Percentiles rank a stretch among this genome's conserved stretches.
Evolutionary conservation across 441 rosid genomes (phyloP).

Genomic region (Pelargonium myrrhifolium): DNA sequence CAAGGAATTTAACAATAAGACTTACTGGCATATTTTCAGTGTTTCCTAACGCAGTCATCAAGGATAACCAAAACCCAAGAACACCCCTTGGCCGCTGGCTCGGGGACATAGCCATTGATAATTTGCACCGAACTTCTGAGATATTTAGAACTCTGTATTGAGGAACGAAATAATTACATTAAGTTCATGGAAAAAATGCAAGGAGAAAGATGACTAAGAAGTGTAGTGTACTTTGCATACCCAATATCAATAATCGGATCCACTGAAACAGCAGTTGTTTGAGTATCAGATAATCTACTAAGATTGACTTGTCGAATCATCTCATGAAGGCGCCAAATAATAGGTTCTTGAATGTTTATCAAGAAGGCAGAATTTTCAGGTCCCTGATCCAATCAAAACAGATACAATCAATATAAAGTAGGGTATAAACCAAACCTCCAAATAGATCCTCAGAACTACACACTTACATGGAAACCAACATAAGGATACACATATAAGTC

Average conservation of each 20-base stretch:
- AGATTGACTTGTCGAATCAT: slow-evolving; percentile 86
- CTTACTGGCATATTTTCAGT: slow-evolving; percentile 97
- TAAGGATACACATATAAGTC: slow-evolving; percentile 82
- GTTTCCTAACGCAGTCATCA: slow-evolving; percentile 98
- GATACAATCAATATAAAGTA: not conserved
- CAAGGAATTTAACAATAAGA: slow-evolving; percentile 11
- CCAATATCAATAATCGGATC: slow-evolving; percentile 95
- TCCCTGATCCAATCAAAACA: slow-evolving; percentile 43
- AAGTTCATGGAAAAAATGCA: slow-evolving; percentile 6
- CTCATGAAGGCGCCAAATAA: slow-evolving; percentile 98
- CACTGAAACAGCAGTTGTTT: slow-evolving; percentile 81
- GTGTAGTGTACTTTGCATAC: slow-evolving; percentile 30
- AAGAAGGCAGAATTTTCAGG: slow-evolving; percentile 76
- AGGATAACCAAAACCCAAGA: slow-evolving; percentile 95
- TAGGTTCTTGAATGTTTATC: slow-evolving; percentile 89
- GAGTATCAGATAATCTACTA: slow-evolving; percentile 53
- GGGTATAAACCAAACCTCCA: not conserved
- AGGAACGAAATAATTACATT: slow-evolving; percentile 11
- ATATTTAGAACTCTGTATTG: slow-evolving; percentile 70
- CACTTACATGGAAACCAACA: slow-evolving; percentile 68
- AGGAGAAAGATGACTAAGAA: slow-evolving; percentile 6
- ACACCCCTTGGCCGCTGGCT: slow-evolving; percentile 95
- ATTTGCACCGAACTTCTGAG: slow-evolving; percentile 88
- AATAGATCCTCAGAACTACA: slow-evolving; percentile 3
- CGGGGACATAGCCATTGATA: slow-evolving; percentile 95